Percentiles rank a stretch among this genome's conserved stretches.
Conservation (phyloP, 164 flowering plant species). For the Taxillus chinensis region DNA sequence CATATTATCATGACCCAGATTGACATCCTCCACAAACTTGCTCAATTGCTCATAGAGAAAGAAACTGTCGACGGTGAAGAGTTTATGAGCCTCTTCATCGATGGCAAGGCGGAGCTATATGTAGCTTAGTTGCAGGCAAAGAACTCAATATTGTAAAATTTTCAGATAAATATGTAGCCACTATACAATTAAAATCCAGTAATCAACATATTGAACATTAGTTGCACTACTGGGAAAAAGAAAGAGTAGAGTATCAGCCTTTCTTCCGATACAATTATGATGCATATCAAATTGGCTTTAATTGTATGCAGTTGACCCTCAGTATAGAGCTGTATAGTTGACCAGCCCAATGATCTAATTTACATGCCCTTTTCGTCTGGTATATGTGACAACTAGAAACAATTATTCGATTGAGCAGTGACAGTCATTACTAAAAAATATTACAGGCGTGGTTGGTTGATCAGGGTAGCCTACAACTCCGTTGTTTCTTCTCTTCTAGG, state of each 20-base stretch:
- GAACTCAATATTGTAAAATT: conserved; percentile 1
- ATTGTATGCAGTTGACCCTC: no score
- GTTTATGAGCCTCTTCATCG: conserved; percentile 96
- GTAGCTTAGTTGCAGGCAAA: conserved; percentile 25
- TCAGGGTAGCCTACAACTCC: conserved; percentile 33
- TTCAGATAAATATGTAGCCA: conserved; percentile 11
- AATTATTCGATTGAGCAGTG: no score
- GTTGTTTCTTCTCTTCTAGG: conserved; percentile 71
- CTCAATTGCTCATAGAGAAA: conserved; percentile 87
- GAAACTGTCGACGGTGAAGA: conserved; percentile 97
- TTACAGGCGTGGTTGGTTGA: background rate
- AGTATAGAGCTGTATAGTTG: no score
- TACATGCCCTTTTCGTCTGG: no score
- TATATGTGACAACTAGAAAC: no score
- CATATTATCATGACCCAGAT: conserved; percentile 71
- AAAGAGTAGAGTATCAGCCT: no score
- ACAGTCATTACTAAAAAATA: conserved; percentile 1
- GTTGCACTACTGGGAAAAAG: no score
- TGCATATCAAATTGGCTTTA: no score
- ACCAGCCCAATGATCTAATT: no score
- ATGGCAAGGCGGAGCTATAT: conserved; percentile 80
- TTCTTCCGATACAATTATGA: no score
- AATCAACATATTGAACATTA: no score
- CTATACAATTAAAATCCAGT: no score
- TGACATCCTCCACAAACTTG: conserved; percentile 91